A percentile compares a stretch with the other conserved stretches of the same genome.
phyloP scores from a whole-genome alignment of 108 stramenopile genomes.

The Hondaea fermentalgiana region DNA sequence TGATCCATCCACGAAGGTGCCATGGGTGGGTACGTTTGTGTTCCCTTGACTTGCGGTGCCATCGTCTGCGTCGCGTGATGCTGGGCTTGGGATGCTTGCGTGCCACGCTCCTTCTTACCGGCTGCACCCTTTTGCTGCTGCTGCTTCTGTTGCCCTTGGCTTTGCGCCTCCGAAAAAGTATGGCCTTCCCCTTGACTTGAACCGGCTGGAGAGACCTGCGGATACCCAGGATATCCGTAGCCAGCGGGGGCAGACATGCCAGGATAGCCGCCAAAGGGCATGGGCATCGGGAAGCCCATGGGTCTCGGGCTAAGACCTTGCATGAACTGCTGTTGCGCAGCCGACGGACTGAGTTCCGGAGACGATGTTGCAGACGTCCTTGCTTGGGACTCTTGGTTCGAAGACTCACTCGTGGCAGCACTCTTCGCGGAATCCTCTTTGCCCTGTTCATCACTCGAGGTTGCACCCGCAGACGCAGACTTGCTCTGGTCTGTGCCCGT shows the following conservation, averaged over 20 bases:
- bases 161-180: background rate
- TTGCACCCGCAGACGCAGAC: too few relatives aligned
- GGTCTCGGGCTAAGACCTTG: background rate
- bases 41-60: background rate
- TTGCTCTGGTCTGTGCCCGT: too few relatives aligned
- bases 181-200: background rate
- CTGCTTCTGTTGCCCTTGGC: too few relatives aligned
- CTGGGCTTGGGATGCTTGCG: background rate
- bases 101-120: too few relatives aligned
- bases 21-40: background rate
- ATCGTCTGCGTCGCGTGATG: background rate
- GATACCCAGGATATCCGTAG: background rate
- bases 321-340: too few relatives aligned
- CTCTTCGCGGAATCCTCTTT: too few relatives aligned
- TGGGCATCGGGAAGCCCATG: background rate
- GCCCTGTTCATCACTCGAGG: too few relatives aligned
- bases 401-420: too few relatives aligned
- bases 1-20: background rate
- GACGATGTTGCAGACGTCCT: too few relatives aligned
- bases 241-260: background rate
- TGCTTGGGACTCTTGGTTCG: too few relatives aligned
- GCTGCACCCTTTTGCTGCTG: too few relatives aligned
- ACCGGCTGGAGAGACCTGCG: background rate
- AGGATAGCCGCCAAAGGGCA: background rate
- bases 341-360: too few relatives aligned